phyloP scores from a whole-genome alignment of 1,284 basidiomycete genomes.

The Apiotrichum sp. region DNA sequence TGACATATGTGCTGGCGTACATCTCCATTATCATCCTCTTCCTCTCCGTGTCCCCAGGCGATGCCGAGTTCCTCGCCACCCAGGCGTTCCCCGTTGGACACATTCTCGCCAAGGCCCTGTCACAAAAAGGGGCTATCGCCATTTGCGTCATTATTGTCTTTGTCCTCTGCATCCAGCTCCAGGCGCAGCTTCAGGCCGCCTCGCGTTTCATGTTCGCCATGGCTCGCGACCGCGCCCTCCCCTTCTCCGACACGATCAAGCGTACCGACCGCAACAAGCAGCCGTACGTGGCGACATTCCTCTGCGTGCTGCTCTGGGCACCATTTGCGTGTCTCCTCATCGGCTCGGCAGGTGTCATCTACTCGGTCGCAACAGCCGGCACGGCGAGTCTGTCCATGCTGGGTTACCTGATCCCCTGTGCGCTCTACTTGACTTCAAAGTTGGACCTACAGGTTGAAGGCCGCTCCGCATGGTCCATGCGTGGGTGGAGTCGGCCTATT shows the following conservation, averaged over 20 bases:
- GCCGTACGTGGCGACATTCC: constrained; percentile 40
- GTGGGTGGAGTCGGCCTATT: constrained; percentile 34
- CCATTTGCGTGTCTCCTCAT: constrained; percentile 35
- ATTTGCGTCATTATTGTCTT: constrained; percentile 33
- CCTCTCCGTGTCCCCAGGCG: constrained; percentile 33
- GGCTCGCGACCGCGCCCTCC: constrained; percentile 44
- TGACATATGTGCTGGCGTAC: constrained; percentile 40
- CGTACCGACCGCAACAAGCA: constrained; percentile 33
- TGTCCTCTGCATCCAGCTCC: constrained; percentile 36
- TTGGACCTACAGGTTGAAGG: constrained; percentile 41
- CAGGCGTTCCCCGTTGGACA: constrained; percentile 41
- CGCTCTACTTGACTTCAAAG: constrained; percentile 38
- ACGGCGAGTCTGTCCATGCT: constrained; percentile 36
- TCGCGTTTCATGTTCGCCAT: constrained; percentile 45
- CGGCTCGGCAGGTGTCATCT: constrained; percentile 21
- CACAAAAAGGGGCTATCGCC: constrained; percentile 28
- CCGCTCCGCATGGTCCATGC: constrained; percentile 40
- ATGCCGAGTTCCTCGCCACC: constrained; percentile 21
- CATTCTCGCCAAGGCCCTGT: constrained; percentile 37
- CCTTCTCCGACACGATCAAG: constrained; percentile 37
- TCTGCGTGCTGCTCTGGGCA: constrained; percentile 26
- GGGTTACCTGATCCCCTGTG: constrained; percentile 39
- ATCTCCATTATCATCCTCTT: constrained; percentile 41
- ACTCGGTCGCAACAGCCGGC: constrained; percentile 36
- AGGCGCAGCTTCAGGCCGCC: constrained; percentile 44